Evolutionary conservation across 1,139 yeast genomes (phyloP).

Genomic region (Zhuliangozyma parablackwelliae): DNA sequence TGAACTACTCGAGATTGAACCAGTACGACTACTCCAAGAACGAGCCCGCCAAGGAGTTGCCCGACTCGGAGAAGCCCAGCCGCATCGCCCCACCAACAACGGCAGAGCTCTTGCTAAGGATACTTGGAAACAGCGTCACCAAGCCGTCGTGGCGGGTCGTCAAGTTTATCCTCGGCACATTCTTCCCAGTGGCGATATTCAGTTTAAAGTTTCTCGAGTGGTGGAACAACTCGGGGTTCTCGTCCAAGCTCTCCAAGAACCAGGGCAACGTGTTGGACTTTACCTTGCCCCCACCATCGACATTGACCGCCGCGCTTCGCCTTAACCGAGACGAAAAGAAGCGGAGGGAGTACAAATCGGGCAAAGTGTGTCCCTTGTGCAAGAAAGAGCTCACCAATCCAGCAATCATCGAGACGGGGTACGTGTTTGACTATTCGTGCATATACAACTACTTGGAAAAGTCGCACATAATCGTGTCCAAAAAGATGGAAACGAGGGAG

Average conservation of each 20-base stretch:
- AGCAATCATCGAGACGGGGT: slow-evolving; percentile 86
- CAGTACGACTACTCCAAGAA: slow-evolving; percentile 56
- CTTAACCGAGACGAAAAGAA: slow-evolving; percentile 8
- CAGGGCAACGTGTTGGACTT: slow-evolving; percentile 47
- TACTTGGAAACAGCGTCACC: slow-evolving; percentile 27
- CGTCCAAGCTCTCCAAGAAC: slow-evolving; percentile 54
- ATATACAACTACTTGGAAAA: slow-evolving; percentile 60
- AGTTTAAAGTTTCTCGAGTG: slow-evolving; percentile 84
- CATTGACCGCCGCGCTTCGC: slow-evolving; percentile 16
- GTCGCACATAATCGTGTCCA: slow-evolving; percentile 35
- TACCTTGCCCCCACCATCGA: slow-evolving; percentile 53
- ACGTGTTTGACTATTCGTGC: slow-evolving; percentile 86
- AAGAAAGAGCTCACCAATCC: slow-evolving; percentile 64
- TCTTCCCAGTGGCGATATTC: slow-evolving; percentile 84
- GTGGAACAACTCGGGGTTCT: slow-evolving; percentile 86
- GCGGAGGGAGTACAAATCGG: slow-evolving; percentile 24
- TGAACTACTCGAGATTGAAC: slow-evolving; percentile 67
- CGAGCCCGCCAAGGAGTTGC: slow-evolving; percentile 20
- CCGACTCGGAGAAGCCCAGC: slow-evolving; percentile 13
- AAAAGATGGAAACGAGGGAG: slow-evolving; percentile 12
- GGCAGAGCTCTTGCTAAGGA: slow-evolving; percentile 37
- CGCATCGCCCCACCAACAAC: slow-evolving; percentile 50
- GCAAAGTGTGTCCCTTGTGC: slow-evolving; percentile 68
- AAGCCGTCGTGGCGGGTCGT: slow-evolving; percentile 38
- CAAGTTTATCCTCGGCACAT: slow-evolving; percentile 43